Percentiles rank a stretch among this genome's conserved stretches.
Evolutionary conservation across 208 protist genomes (phyloP).

Genomic region (Herpetomonas muscarum): DNA sequence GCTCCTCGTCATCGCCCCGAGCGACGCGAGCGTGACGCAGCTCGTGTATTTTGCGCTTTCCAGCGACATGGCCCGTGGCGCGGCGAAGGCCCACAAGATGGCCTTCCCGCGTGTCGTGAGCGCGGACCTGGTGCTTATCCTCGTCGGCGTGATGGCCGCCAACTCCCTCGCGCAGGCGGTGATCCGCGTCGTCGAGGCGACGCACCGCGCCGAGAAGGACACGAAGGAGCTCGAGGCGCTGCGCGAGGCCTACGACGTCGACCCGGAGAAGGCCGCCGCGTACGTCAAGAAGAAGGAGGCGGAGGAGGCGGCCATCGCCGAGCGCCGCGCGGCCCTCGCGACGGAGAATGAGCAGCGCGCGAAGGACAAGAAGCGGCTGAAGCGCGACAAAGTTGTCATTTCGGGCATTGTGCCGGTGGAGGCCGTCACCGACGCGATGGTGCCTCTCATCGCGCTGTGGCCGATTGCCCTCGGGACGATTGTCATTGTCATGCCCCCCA

Average conservation of each 20-base stretch:
- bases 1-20: slow-evolving; percentile 16
- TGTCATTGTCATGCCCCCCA: slow-evolving; percentile 32
- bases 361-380: slow-evolving; percentile 13
- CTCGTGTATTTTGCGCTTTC: background rate
- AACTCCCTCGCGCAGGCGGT: slow-evolving; percentile 32
- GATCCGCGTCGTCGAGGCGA: slow-evolving; percentile 13
- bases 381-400: slow-evolving; percentile 22
- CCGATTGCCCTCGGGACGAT: slow-evolving; percentile 21
- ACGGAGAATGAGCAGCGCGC: slow-evolving; percentile 27
- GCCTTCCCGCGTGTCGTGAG: slow-evolving; percentile 23
- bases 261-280: slow-evolving; percentile 3
- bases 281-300: slow-evolving; percentile 3
- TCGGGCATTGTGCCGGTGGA: slow-evolving; percentile 29
- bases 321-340: slow-evolving; percentile 14
- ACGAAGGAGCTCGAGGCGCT: slow-evolving; percentile 13
- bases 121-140: slow-evolving; percentile 38
- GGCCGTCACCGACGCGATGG: slow-evolving; percentile 41
- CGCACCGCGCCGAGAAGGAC: background rate
- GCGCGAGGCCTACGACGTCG: slow-evolving; percentile 13
- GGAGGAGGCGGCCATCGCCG: slow-evolving; percentile 10
- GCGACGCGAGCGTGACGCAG: slow-evolving; percentile 8
- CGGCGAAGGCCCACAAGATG: background rate
- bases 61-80: background rate
- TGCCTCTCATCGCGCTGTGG: slow-evolving; percentile 19
- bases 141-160: slow-evolving; percentile 27